phyloP scores from a whole-genome alignment of 1,284 basidiomycete species.

The Acaromyces ingoldii region DNA sequence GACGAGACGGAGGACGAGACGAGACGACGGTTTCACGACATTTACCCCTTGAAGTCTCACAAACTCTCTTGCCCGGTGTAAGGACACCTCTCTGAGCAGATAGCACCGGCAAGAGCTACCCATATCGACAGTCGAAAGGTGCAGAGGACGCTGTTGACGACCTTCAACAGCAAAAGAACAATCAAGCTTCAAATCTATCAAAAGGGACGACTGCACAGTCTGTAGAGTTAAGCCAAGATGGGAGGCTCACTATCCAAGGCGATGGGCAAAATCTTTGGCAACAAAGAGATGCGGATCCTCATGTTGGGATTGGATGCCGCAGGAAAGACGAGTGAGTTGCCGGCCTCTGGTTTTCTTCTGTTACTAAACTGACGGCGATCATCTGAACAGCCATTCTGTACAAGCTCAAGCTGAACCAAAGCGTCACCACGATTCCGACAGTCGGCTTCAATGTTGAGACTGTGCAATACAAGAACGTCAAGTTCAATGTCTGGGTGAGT shows the following conservation, averaged over 20 bases:
- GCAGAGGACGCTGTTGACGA: too few species aligned
- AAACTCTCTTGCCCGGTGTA: too few species aligned
- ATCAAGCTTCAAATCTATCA: too few species aligned
- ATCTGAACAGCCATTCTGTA: slow-evolving; percentile 73
- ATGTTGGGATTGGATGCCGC: slow-evolving; percentile 92
- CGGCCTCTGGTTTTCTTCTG: background rate
- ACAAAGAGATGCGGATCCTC: slow-evolving; percentile 53
- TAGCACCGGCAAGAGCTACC: too few species aligned
- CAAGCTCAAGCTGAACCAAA: slow-evolving; percentile 98
- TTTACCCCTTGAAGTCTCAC: too few species aligned
- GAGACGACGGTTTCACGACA: too few species aligned
- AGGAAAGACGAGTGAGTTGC: slow-evolving; percentile 55
- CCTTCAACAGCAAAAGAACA: too few species aligned
- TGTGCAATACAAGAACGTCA: slow-evolving; percentile 99
- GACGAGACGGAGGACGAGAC: too few species aligned
- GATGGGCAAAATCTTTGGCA: slow-evolving; percentile 51
- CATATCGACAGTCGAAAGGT: too few species aligned
- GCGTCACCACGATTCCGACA: slow-evolving; percentile 98
- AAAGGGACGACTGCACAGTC: too few species aligned
- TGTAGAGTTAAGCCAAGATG: slow-evolving; percentile 38
- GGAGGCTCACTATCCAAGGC: slow-evolving; percentile 50
- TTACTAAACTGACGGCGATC: background rate
- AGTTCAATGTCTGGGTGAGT: slow-evolving; percentile 88
- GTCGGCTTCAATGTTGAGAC: slow-evolving; percentile 83
- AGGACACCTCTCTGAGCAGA: too few species aligned